A percentile compares a stretch with the other conserved stretches of the same genome.
Conservation (phyloP, 1,284 basidiomycete genomes). For the Ceratorhiza oryzae-sativae region DNA sequence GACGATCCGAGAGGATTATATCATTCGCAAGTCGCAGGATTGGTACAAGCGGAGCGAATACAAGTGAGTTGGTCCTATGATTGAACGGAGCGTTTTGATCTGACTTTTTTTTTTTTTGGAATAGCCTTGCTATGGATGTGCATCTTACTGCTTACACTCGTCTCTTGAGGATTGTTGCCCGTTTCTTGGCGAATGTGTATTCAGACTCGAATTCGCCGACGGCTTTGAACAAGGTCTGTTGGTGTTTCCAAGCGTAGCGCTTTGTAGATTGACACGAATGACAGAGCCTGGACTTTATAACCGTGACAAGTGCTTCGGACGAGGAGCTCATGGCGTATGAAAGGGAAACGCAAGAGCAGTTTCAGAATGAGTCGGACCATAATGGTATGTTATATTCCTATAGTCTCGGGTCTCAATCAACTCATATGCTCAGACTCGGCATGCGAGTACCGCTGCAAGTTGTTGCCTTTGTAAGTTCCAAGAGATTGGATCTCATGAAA, state of each 20-base stretch:
- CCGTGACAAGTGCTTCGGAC: constrained; percentile 68
- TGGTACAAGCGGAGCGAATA: constrained; percentile 78
- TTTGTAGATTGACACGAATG: neutral
- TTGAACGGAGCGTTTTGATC: too few species aligned
- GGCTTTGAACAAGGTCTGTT: constrained; percentile 69
- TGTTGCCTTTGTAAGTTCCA: constrained; percentile 75
- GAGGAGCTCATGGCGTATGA: constrained; percentile 62
- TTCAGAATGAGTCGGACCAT: constrained; percentile 63
- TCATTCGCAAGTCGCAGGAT: constrained; percentile 73
- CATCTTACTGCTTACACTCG: constrained; percentile 76
- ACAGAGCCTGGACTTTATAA: constrained; percentile 70
- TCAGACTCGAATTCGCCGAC: constrained; percentile 72
- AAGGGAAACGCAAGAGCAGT: constrained; percentile 68
- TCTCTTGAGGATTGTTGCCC: constrained; percentile 70
- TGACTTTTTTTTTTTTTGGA: neutral
- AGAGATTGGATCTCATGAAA: neutral
- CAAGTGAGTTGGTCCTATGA: constrained; percentile 68
- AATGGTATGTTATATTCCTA: constrained; percentile 53
- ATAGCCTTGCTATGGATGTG: constrained; percentile 55
- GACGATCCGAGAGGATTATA: constrained; percentile 85
- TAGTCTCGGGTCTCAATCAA: neutral
- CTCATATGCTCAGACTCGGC: constrained; percentile 58
- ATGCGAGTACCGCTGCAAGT: constrained; percentile 66
- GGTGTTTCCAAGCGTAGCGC: constrained; percentile 6
- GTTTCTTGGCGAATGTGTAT: constrained; percentile 78